These are phyloP conservation scores for Penicillium occitanis DNA, from an alignment of 2,329 filamentous ascomycete species.

Conservation along the genomic window DNA sequence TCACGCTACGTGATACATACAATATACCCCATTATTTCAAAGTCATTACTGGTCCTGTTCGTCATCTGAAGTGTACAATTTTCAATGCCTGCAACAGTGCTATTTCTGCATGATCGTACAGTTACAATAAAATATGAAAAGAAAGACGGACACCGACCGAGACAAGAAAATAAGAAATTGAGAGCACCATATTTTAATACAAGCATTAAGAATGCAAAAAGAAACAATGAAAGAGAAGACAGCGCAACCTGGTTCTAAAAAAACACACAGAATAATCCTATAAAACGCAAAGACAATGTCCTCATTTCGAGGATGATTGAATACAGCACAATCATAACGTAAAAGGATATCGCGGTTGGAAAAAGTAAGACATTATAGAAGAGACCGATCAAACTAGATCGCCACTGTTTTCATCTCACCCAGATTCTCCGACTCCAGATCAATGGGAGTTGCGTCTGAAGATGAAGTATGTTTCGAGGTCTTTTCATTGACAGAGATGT, in stretches of 20 bases:
- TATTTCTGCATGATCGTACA: slow-evolving; percentile 22
- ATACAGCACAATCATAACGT: slow-evolving; percentile 13
- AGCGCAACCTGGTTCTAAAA: slow-evolving; percentile 7
- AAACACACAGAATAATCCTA: slow-evolving; percentile 21
- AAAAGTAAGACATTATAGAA: slow-evolving; percentile 7
- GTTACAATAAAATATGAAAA: slow-evolving; percentile 19
- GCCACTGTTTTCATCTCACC: slow-evolving; percentile 52
- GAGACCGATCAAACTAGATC: slow-evolving; percentile 33
- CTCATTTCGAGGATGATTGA: slow-evolving; percentile 14
- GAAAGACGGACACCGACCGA: slow-evolving; percentile 22
- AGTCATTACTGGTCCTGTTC: neutral
- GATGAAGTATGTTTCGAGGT: slow-evolving; percentile 32
- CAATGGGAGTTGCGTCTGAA: slow-evolving; percentile 29
- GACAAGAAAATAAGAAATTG: slow-evolving; percentile 16
- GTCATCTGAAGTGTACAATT: neutral
- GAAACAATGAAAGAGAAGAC: slow-evolving; percentile 21
- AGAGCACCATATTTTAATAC: slow-evolving; percentile 19
- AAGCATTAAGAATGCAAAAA: slow-evolving; percentile 15
- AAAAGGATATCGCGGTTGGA: slow-evolving; percentile 15
- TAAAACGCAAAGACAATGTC: slow-evolving; percentile 18
- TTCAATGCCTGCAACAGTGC: slow-evolving; percentile 2
- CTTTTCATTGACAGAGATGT: slow-evolving; percentile 36
- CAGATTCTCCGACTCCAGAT: slow-evolving; percentile 41
- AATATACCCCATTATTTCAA: slow-evolving; percentile 5
- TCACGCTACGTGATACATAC: neutral